phyloP scores from a whole-genome alignment of 2,329 filamentous ascomycete species.

The Keithomyces neogunnii region DNA sequence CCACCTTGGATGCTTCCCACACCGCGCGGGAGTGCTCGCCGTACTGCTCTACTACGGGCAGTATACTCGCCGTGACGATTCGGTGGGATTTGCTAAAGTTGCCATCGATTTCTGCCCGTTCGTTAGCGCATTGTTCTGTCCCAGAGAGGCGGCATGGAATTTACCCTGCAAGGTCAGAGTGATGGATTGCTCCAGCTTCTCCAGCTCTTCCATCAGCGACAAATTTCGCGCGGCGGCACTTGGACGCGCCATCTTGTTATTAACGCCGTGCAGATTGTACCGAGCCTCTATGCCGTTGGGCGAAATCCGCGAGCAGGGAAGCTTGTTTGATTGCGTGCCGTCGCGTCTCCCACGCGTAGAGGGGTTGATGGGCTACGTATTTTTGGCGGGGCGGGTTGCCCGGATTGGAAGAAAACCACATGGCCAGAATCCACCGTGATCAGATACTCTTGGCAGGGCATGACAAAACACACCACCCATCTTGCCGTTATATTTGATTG shows the following conservation, averaged over 20 bases:
- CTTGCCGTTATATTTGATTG: too few species aligned
- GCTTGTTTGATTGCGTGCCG: not conserved
- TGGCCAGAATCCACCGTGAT: too few species aligned
- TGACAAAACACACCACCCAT: too few species aligned
- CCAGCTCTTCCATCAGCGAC: conserved; percentile 87
- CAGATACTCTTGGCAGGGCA: too few species aligned
- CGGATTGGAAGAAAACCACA: too few species aligned
- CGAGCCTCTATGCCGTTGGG: not conserved
- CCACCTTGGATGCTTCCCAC: conserved; percentile 92
- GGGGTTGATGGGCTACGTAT: not conserved
- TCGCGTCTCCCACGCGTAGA: conserved; percentile 4
- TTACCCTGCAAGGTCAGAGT: conserved; percentile 87
- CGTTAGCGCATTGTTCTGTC: not conserved
- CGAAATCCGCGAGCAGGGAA: not conserved
- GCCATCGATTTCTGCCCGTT: conserved; percentile 76
- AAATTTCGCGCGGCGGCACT: conserved; percentile 46
- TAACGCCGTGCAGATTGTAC: not conserved
- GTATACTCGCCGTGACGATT: conserved; percentile 87
- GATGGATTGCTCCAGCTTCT: conserved; percentile 93
- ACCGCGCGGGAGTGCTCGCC: conserved; percentile 87
- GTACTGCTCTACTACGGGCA: conserved; percentile 92
- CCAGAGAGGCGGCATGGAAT: not conserved
- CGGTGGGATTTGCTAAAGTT: conserved; percentile 97
- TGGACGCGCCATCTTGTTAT: conserved; percentile 38
- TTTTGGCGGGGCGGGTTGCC: not conserved